Conservation (phyloP, 768 basidiomycete genomes). For the Xerocomellus chrysenteron region DNA sequence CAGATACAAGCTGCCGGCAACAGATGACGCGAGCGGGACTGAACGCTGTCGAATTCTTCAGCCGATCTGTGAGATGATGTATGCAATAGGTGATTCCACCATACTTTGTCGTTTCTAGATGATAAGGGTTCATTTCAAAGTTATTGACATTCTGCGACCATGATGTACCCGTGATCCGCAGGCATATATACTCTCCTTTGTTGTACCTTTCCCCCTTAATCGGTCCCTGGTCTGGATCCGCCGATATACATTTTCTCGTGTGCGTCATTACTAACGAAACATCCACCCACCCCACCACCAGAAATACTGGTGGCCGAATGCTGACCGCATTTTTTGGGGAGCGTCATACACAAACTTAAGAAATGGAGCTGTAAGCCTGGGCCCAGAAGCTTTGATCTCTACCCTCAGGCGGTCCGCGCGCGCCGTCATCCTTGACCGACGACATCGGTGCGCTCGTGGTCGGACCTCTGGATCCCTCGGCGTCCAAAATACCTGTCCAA, state of each 20-base stretch:
- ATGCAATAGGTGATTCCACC: background rate
- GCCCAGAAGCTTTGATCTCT: background rate
- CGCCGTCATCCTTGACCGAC: background rate
- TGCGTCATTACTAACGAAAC: background rate
- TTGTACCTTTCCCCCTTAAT: background rate
- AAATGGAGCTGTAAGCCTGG: background rate
- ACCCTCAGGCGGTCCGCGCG: background rate
- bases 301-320: too few relatives aligned
- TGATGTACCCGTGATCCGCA: background rate
- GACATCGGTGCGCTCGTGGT: background rate
- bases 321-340: background rate
- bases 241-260: background rate
- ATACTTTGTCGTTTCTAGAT: background rate
- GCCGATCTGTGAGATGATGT: background rate
- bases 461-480: background rate
- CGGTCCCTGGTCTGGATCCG: background rate
- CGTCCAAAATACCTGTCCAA: background rate
- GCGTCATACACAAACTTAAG: background rate
- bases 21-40: too few relatives aligned
- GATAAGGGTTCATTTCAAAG: slow-evolving; percentile 2
- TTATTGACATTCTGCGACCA: background rate
- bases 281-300: background rate
- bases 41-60: background rate
- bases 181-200: background rate
- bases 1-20: too few relatives aligned